These are phyloP conservation scores for Suhomyces pyralidae DNA, from an alignment of 805 yeast species.

Conservation along the genomic window DNA sequence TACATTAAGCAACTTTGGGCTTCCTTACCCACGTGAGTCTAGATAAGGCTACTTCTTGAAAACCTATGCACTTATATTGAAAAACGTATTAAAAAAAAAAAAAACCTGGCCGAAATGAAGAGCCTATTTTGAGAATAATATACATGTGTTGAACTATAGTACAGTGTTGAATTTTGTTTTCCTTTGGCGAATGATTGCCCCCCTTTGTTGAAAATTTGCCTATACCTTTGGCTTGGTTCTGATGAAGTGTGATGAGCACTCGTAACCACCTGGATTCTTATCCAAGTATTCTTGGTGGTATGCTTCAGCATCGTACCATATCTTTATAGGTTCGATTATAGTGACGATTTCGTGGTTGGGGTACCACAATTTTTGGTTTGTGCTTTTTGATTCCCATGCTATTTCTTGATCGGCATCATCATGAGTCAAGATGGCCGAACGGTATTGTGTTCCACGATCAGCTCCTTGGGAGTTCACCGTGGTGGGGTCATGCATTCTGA, in stretches of 20 bases:
- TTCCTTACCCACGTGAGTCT: not conserved
- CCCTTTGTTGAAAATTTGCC: too few species aligned
- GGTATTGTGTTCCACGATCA: constrained; percentile 85
- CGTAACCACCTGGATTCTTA: constrained; percentile 82
- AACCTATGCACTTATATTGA: not conserved
- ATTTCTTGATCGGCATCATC: constrained; percentile 45
- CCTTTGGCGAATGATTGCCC: not conserved
- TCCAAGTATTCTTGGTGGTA: constrained; percentile 84
- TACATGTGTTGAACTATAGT: constrained; percentile 5
- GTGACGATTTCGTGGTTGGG: constrained; percentile 69
- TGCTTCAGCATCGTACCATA: constrained; percentile 92
- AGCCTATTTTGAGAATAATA: not conserved
- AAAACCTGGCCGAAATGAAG: not conserved
- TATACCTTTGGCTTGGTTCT: constrained; percentile 55
- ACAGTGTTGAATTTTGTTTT: constrained; percentile 1
- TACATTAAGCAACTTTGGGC: too few species aligned
- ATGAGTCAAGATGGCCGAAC: constrained; percentile 76
- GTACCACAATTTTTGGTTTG: constrained; percentile 72
- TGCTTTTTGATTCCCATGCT: constrained; percentile 46
- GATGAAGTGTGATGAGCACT: constrained; percentile 84
- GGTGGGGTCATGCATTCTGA: constrained; percentile 93
- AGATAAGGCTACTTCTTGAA: not conserved
- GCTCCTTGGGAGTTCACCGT: constrained; percentile 80
- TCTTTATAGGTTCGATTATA: constrained; percentile 58
- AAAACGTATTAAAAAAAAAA: not conserved